Base-by-base conservation (phyloP, 2,329 filamentous ascomycete species). In the Aspergillus vadensis region DNA sequence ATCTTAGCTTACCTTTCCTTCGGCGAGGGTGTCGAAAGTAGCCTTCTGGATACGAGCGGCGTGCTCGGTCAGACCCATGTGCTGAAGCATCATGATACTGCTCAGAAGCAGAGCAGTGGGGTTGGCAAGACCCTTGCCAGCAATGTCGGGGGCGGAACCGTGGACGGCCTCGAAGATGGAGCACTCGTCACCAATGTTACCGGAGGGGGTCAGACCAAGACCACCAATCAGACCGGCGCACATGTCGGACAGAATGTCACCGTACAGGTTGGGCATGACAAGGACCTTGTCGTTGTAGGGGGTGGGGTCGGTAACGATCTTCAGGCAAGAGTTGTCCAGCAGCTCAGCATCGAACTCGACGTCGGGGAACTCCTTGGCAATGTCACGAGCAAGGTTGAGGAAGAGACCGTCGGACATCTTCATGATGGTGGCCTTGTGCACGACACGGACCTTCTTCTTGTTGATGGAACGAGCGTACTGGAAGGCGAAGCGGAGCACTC, bases 391-490 rank as follows among this genome's bases (percentile, higher is more conserved):
- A 65, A 90, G 92, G 80, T 86, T 91, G 70, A 99, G 86, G 88
- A 99, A 99, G 64, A 99, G 91, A 82, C 95, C 95, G 79, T 99
- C 95, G 77, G 90, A 94, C 91, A 97, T 96, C 88, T 99, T 99
- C 95, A 99, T 99, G 84, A 99, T 99, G 76, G 95, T 98, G 79
- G 95, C 95, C 88, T 99, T 99, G 90, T 99, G 95, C 66, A 98
- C 93, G 62, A 92, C 94, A 75, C 93, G 92, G 74, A 98, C 94
- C 90, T 97, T 97, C 78, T 88, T 93, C 85, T 91, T 91, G 81
- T 93, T 92, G 75, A 97, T 90, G 71, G 91, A 87, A 80, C 95
- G 86, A 70, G 95, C 95, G 79, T 99, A 92, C 83, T 99, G 94
- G 88, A 99, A 99, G 73, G 96, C 95, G 80, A 92, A 99, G 76